Evolutionary conservation across 2,329 filamentous ascomycete genomes (phyloP).

Genomic region (Torrubiella hemipterigena): DNA sequence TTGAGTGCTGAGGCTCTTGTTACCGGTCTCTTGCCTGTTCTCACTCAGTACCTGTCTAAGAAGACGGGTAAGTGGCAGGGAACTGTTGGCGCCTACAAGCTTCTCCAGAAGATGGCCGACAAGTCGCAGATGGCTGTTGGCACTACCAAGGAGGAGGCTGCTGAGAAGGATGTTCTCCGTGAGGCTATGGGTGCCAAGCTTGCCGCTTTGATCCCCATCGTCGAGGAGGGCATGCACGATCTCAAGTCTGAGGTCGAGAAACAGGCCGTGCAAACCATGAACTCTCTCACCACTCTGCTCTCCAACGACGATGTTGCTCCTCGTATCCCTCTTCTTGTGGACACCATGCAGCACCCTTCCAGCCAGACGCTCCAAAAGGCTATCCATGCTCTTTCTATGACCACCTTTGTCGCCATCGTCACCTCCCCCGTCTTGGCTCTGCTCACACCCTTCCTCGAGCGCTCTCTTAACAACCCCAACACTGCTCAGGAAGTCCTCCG

Average conservation of each 20-base stretch:
- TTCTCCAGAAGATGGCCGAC: slow-evolving; percentile 88
- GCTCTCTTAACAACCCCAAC: slow-evolving; percentile 79
- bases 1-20: slow-evolving; percentile 75
- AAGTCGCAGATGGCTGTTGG: slow-evolving; percentile 82
- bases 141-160: slow-evolving; percentile 66
- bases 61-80: slow-evolving; percentile 95
- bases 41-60: slow-evolving; percentile 67
- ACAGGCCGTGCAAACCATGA: slow-evolving; percentile 88
- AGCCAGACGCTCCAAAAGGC: slow-evolving; percentile 83
- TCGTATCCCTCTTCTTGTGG: slow-evolving; percentile 81
- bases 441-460: slow-evolving; percentile 86
- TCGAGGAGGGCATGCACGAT: slow-evolving; percentile 92
- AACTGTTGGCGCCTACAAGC: slow-evolving; percentile 70
- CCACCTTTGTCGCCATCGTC: slow-evolving; percentile 95
- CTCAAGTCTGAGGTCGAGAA: slow-evolving; percentile 82
- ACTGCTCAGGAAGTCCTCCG: slow-evolving; percentile 90
- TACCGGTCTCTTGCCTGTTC: slow-evolving; percentile 64
- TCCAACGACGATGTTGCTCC: slow-evolving; percentile 96
- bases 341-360: slow-evolving; percentile 91
- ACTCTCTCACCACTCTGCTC: slow-evolving; percentile 73
- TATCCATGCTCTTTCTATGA: slow-evolving; percentile 91
- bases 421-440: slow-evolving; percentile 91
- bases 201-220: slow-evolving; percentile 77
- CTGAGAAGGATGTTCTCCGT: slow-evolving; percentile 78
- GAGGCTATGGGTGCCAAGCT: slow-evolving; percentile 84